phyloP scores from a whole-genome alignment of 2,329 filamentous ascomycete species.

The Phialemoniopsis sp. region DNA sequence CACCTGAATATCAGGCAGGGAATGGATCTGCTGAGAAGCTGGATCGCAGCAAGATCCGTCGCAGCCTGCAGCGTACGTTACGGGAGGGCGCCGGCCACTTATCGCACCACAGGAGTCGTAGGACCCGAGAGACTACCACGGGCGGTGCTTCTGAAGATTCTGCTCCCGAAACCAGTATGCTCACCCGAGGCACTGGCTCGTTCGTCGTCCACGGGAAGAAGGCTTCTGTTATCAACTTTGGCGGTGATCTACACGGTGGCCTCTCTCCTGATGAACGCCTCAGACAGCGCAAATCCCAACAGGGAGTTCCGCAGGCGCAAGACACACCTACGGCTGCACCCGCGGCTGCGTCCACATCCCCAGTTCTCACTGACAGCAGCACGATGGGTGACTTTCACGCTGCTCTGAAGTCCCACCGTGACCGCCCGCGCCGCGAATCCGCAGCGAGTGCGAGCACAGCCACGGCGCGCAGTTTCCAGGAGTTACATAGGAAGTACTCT shows the following conservation, averaged over 20 bases:
- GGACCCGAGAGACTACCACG: conserved; percentile 68
- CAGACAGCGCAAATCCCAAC: conserved; percentile 53
- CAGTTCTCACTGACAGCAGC: neutral
- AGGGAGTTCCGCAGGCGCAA: conserved; percentile 14
- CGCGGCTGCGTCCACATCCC: conserved; percentile 22
- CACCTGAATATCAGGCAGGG: too few species aligned
- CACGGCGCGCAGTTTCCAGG: conserved; percentile 61
- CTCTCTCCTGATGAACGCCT: conserved; percentile 69
- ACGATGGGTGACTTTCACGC: conserved; percentile 42
- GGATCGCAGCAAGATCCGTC: conserved; percentile 67
- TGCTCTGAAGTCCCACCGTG: conserved; percentile 33
- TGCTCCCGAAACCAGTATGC: conserved; percentile 54
- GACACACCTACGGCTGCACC: conserved; percentile 26
- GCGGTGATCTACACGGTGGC: conserved; percentile 76
- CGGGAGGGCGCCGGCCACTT: conserved; percentile 70
- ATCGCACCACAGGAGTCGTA: conserved; percentile 67
- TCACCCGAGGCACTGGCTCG: conserved; percentile 76
- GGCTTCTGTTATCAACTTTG: conserved; percentile 94
- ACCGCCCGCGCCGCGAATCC: conserved; percentile 53
- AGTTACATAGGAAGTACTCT: conserved; percentile 57
- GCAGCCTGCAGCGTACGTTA: conserved; percentile 85
- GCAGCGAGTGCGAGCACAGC: conserved; percentile 62
- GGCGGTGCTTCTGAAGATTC: conserved; percentile 34
- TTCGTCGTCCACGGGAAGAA: conserved; percentile 99
- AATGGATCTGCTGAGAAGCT: conserved; percentile 33